A percentile compares a stretch with the other conserved stretches of the same genome.
These are phyloP conservation scores for Camellia sinensis DNA, from an alignment of 148 eudicot species.

Conservation along the genomic window DNA sequence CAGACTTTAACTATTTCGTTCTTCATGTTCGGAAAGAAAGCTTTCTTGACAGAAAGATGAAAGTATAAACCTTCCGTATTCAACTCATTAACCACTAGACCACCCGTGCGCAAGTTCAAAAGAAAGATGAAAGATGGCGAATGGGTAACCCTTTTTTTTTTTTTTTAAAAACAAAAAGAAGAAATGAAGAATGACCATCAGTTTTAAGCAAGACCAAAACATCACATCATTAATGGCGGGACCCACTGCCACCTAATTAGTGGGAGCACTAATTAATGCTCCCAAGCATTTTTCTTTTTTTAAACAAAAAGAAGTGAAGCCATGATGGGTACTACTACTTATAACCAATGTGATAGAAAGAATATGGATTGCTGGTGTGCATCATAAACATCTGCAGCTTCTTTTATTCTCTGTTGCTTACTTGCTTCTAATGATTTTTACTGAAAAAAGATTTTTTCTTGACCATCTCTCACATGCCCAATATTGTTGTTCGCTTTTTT, in stretches of 20 bases:
- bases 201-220: too few species aligned
- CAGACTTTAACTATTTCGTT: background rate
- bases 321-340: background rate
- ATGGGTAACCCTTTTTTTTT: background rate
- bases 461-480: constrained; percentile 32
- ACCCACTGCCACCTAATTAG: too few species aligned
- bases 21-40: background rate
- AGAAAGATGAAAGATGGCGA: background rate
- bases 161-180: background rate
- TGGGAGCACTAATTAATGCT: too few species aligned
- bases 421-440: constrained; percentile 32
- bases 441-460: constrained; percentile 38
- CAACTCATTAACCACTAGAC: too few species aligned
- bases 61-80: too few species aligned
- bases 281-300: background rate
- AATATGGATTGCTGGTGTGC: background rate
- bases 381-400: constrained; percentile 7
- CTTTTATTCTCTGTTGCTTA: background rate
- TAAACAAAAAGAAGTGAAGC: background rate
- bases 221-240: too few species aligned
- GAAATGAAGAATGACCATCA: too few species aligned
- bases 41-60: background rate
- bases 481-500: constrained; percentile 22
- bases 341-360: background rate
- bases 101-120: too few species aligned